A percentile compares a stretch with the other conserved stretches of the same genome.
phyloP scores from a whole-genome alignment of 2,329 filamentous ascomycete genomes.

The Fulvia fulva region DNA sequence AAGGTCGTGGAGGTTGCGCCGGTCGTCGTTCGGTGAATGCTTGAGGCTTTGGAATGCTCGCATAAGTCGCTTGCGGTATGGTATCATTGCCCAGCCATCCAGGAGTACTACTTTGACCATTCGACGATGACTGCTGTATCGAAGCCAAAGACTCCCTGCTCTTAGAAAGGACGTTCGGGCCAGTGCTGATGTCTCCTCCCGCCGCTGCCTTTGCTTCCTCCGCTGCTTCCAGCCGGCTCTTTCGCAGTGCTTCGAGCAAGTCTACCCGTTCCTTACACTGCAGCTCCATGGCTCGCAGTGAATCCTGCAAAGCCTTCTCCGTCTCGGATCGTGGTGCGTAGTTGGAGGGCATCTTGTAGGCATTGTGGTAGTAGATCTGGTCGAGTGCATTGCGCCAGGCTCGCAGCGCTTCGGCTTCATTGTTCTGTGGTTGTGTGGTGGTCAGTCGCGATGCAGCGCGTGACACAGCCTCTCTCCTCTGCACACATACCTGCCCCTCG shows the following conservation, averaged over 20 bases:
- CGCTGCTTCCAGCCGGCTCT: conserved; percentile 56
- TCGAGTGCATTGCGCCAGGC: conserved; percentile 88
- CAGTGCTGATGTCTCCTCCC: conserved; percentile 5
- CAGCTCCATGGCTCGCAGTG: conserved; percentile 74
- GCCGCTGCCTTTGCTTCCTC: conserved; percentile 33
- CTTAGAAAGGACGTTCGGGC: conserved; percentile 18
- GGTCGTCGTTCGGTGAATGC: conserved; percentile 22
- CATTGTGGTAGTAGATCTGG: conserved; percentile 81
- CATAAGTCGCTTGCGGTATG: conserved; percentile 74
- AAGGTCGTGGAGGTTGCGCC: conserved; percentile 44
- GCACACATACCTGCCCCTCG: conserved; percentile 70
- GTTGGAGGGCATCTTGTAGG: conserved; percentile 65
- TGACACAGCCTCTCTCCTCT: conserved; percentile 3
- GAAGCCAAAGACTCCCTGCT: conserved; percentile 25
- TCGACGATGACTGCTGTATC: conserved; percentile 8
- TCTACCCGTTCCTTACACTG: conserved; percentile 94
- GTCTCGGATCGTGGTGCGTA: conserved; percentile 74
- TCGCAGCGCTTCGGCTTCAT: conserved; percentile 83
- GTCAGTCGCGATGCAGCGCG: not conserved
- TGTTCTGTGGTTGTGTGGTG: conserved; percentile 68
- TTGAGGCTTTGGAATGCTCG: conserved; percentile 66
- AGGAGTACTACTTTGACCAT: conserved; percentile 16
- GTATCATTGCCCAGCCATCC: conserved; percentile 77
- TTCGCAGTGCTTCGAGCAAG: conserved; percentile 73
- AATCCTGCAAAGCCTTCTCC: conserved; percentile 76